phyloP scores from a whole-genome alignment of 345 rosid species.

The Brassica incana region DNA sequence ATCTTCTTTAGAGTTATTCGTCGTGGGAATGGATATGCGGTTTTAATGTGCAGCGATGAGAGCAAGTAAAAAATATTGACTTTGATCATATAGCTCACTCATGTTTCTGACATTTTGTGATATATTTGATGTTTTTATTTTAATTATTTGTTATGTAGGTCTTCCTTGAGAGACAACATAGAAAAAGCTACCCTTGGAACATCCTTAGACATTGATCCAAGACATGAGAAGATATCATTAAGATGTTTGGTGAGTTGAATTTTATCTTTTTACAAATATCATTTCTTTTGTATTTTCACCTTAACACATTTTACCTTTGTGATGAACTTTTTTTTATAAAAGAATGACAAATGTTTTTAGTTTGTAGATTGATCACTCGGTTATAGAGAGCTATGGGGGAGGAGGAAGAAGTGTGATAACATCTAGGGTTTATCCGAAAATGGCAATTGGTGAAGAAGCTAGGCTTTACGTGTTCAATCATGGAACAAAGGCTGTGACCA shows the following conservation, averaged over 20 bases:
- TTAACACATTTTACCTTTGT: not conserved
- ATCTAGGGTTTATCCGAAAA: conserved; percentile 57
- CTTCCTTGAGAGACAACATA: conserved; percentile 42
- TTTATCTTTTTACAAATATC: not conserved
- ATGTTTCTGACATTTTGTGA: not conserved
- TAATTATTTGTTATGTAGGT: conserved; percentile 39
- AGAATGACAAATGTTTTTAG: too few species aligned
- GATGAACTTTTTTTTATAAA: not conserved
- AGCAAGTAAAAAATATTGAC: not conserved
- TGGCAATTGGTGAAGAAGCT: conserved; percentile 45
- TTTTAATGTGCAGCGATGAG: not conserved
- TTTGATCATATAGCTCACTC: not conserved
- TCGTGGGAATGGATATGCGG: not conserved
- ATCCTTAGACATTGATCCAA: conserved; percentile 47
- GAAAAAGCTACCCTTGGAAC: conserved; percentile 47
- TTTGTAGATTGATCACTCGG: conserved; percentile 49
- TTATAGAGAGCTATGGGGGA: conserved; percentile 58
- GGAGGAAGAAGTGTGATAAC: conserved; percentile 59
- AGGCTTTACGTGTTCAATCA: conserved; percentile 51
- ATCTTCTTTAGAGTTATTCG: not conserved
- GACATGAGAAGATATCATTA: conserved; percentile 48
- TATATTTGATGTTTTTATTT: not conserved
- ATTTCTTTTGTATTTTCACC: not conserved
- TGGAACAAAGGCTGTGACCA: conserved; percentile 44
- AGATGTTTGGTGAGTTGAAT: conserved; percentile 51